These are phyloP conservation scores for Saccharomyces hybrid DNA, from an alignment of 1,139 yeast species.

Conservation along the genomic window DNA sequence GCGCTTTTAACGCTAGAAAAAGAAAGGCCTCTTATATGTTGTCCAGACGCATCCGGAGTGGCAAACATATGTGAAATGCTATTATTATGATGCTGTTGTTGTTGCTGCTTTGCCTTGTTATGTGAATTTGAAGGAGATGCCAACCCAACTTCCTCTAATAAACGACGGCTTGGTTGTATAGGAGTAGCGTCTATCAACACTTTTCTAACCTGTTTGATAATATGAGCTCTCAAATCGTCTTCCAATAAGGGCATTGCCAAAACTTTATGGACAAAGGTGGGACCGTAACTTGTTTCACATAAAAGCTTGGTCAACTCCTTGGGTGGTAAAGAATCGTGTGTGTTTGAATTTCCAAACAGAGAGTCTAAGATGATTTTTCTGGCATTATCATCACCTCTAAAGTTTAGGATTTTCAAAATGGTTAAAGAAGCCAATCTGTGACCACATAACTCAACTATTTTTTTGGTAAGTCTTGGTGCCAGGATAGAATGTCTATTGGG, in stretches of 20 bases:
- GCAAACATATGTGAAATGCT: constrained; percentile 22
- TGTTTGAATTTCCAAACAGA: constrained; percentile 46
- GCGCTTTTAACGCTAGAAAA: constrained; percentile 28
- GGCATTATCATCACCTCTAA: constrained; percentile 55
- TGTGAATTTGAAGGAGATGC: constrained; percentile 12
- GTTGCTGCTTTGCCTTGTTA: background rate
- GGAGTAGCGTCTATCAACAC: constrained; percentile 54
- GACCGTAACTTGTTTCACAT: constrained; percentile 62
- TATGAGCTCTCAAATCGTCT: constrained; percentile 48
- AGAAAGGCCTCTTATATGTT: constrained; percentile 29
- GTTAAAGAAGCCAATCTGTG: constrained; percentile 85
- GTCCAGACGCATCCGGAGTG: constrained; percentile 16
- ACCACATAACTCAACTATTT: constrained; percentile 59
- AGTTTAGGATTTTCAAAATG: constrained; percentile 67
- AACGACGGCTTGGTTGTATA: constrained; percentile 69
- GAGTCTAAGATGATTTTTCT: constrained; percentile 55
- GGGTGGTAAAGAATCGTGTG: constrained; percentile 28
- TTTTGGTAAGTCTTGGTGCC: constrained; percentile 54
- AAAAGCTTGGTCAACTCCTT: constrained; percentile 45
- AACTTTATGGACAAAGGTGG: constrained; percentile 75
- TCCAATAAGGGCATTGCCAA: constrained; percentile 58
- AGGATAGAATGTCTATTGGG: constrained; percentile 49
- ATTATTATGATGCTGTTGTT: constrained; percentile 22
- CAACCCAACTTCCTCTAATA: constrained; percentile 89
- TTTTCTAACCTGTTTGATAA: constrained; percentile 52